Conservation (phyloP, 2,329 filamentous ascomycete species). For the Sclerotinia sclerotiorum region DNA sequence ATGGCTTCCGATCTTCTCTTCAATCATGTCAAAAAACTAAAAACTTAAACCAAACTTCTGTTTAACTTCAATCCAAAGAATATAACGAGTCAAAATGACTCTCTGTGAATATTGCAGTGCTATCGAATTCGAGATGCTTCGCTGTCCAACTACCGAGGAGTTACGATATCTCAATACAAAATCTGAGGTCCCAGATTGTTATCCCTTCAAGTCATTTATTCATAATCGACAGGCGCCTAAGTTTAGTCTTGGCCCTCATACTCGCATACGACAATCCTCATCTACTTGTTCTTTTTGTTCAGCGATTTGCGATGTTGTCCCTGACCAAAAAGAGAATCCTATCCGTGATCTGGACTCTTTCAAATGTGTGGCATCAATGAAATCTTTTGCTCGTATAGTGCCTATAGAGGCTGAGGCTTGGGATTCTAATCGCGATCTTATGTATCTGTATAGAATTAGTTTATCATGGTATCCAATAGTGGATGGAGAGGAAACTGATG, state of each 20-base stretch:
- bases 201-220: neutral
- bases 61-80: neutral
- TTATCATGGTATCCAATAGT: neutral
- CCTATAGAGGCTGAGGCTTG: neutral
- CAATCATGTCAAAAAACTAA: no score
- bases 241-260: neutral
- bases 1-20: no score
- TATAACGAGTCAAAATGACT: neutral
- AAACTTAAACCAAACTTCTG: no score
- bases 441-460: slow-evolving; percentile 1
- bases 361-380: neutral
- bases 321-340: neutral
- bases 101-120: slow-evolving; percentile 1
- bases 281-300: neutral
- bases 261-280: neutral
- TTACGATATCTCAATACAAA: neutral
- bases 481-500: neutral
- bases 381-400: neutral
- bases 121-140: slow-evolving; percentile 8
- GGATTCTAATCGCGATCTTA: neutral
- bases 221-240: neutral
- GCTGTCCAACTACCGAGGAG: slow-evolving; percentile 4
- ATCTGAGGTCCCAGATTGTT: neutral
- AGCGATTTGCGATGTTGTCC: neutral
- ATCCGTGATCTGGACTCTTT: neutral